These are phyloP conservation scores for Epichloe gansuensis DNA, from an alignment of 2,329 filamentous ascomycete genomes.

Conservation along the genomic window DNA sequence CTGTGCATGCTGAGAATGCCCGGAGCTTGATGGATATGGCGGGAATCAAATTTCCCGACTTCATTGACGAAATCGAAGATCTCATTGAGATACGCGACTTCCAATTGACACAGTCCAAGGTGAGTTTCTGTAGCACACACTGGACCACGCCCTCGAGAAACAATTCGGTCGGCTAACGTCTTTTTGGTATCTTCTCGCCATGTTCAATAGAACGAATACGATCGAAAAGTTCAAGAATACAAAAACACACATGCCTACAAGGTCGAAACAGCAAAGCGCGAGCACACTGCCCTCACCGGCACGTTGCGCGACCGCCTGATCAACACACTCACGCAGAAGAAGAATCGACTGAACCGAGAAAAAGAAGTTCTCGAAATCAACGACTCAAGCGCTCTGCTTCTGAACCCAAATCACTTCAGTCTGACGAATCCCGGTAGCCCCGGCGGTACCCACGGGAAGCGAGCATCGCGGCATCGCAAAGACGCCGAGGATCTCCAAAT, in stretches of 20 bases:
- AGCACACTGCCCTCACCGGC: conserved; percentile 44
- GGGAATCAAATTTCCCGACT: conserved; percentile 73
- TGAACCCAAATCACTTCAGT: conserved; percentile 57
- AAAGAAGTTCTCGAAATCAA: conserved; percentile 57
- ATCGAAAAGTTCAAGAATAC: conserved; percentile 47
- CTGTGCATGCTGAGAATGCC: conserved; percentile 27
- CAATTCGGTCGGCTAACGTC: neutral
- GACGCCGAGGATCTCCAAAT: conserved; percentile 45
- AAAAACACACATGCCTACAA: conserved; percentile 48
- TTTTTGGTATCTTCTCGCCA: neutral
- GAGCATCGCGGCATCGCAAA: conserved; percentile 47
- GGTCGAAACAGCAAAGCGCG: conserved; percentile 47
- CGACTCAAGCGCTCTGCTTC: conserved; percentile 49
- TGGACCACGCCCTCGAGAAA: neutral
- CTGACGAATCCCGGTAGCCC: conserved; percentile 52
- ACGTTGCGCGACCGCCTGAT: conserved; percentile 55
- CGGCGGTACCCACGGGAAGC: conserved; percentile 49
- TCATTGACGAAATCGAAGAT: conserved; percentile 77
- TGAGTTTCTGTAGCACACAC: conserved; percentile 29
- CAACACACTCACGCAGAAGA: conserved; percentile 52
- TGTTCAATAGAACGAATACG: conserved; percentile 43
- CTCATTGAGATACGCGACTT: conserved; percentile 78
- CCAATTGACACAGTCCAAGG: conserved; percentile 68
- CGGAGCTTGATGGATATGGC: conserved; percentile 57
- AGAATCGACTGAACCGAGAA: conserved; percentile 49